Percentiles rank a stretch among this genome's conserved stretches.
phyloP scores from a whole-genome alignment of 306 rosid genomes.

The Vigna radiata region DNA sequence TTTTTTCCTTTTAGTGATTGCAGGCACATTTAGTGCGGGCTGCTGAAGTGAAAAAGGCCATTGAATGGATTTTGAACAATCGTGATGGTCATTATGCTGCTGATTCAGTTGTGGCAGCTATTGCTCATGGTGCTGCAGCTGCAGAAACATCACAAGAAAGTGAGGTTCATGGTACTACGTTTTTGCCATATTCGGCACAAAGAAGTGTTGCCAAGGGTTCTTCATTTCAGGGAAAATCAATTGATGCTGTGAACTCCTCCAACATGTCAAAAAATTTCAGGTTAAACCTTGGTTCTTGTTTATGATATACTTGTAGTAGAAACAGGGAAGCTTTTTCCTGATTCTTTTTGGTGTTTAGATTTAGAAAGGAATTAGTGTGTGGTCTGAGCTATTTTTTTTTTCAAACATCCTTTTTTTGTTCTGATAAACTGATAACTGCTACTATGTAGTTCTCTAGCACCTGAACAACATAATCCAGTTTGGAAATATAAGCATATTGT shows the following conservation, averaged over 20 bases:
- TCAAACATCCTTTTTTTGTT: background rate
- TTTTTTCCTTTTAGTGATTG: conserved; percentile 91
- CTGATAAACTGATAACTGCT: background rate
- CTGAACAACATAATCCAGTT: conserved; percentile 2
- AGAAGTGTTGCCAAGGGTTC: conserved; percentile 59
- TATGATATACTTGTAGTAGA: conserved; percentile 29
- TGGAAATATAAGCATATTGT: background rate
- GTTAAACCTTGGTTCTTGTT: conserved; percentile 53
- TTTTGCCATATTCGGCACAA: conserved; percentile 62
- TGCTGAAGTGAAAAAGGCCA: conserved; percentile 95
- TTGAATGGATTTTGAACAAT: conserved; percentile 95
- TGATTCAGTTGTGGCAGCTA: conserved; percentile 91
- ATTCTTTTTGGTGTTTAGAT: conserved; percentile 28
- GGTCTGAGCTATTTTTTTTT: background rate
- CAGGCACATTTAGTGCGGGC: conserved; percentile 99
- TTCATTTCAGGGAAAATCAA: conserved; percentile 69
- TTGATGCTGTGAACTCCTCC: conserved; percentile 77
- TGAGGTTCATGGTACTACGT: conserved; percentile 54
- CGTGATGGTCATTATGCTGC: conserved; percentile 96
- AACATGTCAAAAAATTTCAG: conserved; percentile 92
- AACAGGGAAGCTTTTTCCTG: conserved; percentile 18
- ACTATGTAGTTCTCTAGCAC: conserved; percentile 14
- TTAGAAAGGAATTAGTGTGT: background rate
- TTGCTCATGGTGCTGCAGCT: conserved; percentile 85
- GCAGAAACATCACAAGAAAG: conserved; percentile 73